Evolutionary conservation across 2,329 filamentous ascomycete species (phyloP).

Genomic region (Alternaria panax): DNA sequence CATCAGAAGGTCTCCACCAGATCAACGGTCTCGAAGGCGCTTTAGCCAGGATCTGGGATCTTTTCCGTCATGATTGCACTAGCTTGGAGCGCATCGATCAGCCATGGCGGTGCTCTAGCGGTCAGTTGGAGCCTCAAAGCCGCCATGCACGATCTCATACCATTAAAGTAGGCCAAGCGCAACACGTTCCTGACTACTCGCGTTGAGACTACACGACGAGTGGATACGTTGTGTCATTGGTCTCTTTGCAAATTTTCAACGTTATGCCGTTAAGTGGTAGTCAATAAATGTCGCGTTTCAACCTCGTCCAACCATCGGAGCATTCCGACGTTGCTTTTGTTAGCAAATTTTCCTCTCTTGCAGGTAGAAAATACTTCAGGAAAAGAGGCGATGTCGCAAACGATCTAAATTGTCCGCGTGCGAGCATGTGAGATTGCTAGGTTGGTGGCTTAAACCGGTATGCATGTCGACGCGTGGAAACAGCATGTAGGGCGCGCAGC

Average conservation of each 20-base stretch:
- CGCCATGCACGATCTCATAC: background rate
- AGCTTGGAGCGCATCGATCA: background rate
- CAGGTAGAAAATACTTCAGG: background rate
- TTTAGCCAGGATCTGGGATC: background rate
- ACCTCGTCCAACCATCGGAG: slow-evolving; percentile 19
- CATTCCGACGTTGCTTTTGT: slow-evolving; percentile 16
- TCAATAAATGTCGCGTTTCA: slow-evolving; percentile 21
- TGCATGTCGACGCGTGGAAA: slow-evolving; percentile 7
- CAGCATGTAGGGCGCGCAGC: slow-evolving; percentile 23
- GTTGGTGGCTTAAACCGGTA: slow-evolving; percentile 6
- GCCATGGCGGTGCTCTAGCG: slow-evolving; percentile 3
- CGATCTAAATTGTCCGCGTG: background rate
- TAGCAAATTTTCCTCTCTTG: slow-evolving; percentile 16
- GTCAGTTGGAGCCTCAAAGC: background rate
- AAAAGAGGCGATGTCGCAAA: background rate
- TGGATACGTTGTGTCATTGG: slow-evolving; percentile 35
- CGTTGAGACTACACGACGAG: slow-evolving; percentile 24
- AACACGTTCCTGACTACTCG: slow-evolving; percentile 8
- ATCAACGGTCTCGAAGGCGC: slow-evolving; percentile 6
- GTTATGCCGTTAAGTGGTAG: slow-evolving; percentile 33
- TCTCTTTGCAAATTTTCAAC: slow-evolving; percentile 30
- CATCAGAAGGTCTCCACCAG: background rate
- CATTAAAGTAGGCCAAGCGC: slow-evolving; percentile 1
- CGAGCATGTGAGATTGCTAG: background rate
- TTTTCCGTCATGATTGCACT: background rate